Evolutionary conservation across 2,329 filamentous ascomycete genomes (phyloP).

Genomic region (Penicillium digitatum): DNA sequence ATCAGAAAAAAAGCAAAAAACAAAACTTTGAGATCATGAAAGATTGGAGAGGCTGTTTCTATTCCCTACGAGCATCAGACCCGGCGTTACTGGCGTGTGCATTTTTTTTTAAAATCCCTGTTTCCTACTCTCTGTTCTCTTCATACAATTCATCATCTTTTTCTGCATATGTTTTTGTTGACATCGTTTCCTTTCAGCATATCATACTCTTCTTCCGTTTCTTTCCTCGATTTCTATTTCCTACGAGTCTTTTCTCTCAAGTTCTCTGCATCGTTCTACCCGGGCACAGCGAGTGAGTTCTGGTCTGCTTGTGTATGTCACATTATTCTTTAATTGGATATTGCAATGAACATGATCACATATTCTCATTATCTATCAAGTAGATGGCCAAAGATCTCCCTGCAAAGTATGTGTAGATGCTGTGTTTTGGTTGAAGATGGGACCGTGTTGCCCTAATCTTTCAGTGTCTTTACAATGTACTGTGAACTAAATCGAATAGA

Average conservation of each 20-base stretch:
- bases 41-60: slow-evolving; percentile 17
- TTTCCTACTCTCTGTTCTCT: not conserved
- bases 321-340: slow-evolving; percentile 15
- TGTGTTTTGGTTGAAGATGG: not conserved
- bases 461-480: too few relatives aligned
- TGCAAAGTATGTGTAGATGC: too few relatives aligned
- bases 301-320: slow-evolving; percentile 24
- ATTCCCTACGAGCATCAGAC: slow-evolving; percentile 21
- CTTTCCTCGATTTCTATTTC: not conserved
- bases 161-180: slow-evolving; percentile 10
- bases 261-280: slow-evolving; percentile 19
- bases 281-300: slow-evolving; percentile 29
- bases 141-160: not conserved
- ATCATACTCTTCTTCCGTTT: not conserved
- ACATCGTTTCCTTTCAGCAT: slow-evolving; percentile 10
- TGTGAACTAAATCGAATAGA: not conserved
- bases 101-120: not conserved
- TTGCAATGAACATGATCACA: slow-evolving; percentile 20
- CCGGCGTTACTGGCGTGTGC: slow-evolving; percentile 22
- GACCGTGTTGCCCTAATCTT: not conserved
- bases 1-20: slow-evolving; percentile 7
- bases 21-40: slow-evolving; percentile 11
- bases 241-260: not conserved
- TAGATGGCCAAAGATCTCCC: not conserved
- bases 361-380: not conserved